Conservation (phyloP, 805 yeast genomes). For the Ogataea degrootiae region DNA sequence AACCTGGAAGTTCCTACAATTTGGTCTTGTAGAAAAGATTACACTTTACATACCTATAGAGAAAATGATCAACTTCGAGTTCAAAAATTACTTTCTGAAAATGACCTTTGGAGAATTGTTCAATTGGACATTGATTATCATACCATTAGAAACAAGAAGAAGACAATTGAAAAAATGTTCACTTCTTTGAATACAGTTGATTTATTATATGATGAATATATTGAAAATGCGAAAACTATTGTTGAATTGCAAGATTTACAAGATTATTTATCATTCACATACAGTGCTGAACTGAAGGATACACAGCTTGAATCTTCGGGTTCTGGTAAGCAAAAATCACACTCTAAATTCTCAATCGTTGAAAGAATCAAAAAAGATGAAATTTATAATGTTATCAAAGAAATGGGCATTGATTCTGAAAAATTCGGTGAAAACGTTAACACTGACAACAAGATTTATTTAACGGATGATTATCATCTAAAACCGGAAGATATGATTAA, state of each 20-base stretch:
- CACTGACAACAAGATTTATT: constrained; percentile 61
- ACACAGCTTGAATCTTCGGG: constrained; percentile 12
- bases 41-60: constrained; percentile 52
- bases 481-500: constrained; percentile 60
- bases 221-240: constrained; percentile 53
- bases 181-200: constrained; percentile 54
- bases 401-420: constrained; percentile 73
- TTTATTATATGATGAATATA: constrained; percentile 49
- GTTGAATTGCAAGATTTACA: constrained; percentile 83
- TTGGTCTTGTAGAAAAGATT: constrained; percentile 93
- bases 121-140: constrained; percentile 86
- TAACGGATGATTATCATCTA: constrained; percentile 61
- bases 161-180: constrained; percentile 49
- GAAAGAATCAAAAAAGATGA: constrained; percentile 65
- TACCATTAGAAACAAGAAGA: constrained; percentile 71
- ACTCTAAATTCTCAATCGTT: constrained; percentile 54
- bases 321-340: constrained; percentile 38
- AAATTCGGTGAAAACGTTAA: constrained; percentile 79
- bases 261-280: constrained; percentile 74
- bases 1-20: constrained; percentile 90
- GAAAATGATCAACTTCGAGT: constrained; percentile 39
- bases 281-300: constrained; percentile 55
- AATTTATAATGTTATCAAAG: constrained; percentile 59
- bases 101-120: constrained; percentile 89
- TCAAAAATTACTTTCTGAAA: constrained; percentile 59